Conservation (phyloP, 2,329 filamentous ascomycete species). For the Sphaceloma murrayae region DNA sequence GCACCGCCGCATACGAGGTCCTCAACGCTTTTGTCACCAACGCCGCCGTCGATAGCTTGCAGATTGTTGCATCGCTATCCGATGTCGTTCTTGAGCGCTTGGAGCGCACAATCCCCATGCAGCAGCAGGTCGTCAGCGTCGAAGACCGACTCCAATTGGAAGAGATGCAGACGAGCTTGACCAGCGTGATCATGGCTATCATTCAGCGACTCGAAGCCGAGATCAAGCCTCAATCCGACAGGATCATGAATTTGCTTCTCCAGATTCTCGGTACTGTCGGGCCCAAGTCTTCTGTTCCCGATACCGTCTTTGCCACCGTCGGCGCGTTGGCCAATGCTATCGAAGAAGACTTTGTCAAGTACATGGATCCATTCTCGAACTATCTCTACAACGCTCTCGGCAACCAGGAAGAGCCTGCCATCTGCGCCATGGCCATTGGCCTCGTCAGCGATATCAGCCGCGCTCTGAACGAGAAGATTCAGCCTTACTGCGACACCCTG, state of each 20-base stretch:
- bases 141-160: slow-evolving; percentile 94
- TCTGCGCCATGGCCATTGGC: slow-evolving; percentile 96
- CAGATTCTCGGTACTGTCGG: slow-evolving; percentile 69
- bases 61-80: slow-evolving; percentile 69
- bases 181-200: slow-evolving; percentile 83
- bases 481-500: slow-evolving; percentile 92
- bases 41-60: slow-evolving; percentile 74
- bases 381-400: slow-evolving; percentile 89
- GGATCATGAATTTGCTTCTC: slow-evolving; percentile 84
- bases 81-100: slow-evolving; percentile 84
- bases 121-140: slow-evolving; percentile 87
- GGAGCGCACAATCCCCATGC: slow-evolving; percentile 80
- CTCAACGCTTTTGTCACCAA: slow-evolving; percentile 91
- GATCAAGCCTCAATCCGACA: slow-evolving; percentile 79
- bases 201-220: slow-evolving; percentile 85
- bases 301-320: slow-evolving; percentile 85
- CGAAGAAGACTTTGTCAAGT: slow-evolving; percentile 88
- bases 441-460: slow-evolving; percentile 93
- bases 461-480: slow-evolving; percentile 78
- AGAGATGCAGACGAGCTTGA: slow-evolving; percentile 94
- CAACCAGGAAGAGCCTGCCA: slow-evolving; percentile 88
- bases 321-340: slow-evolving; percentile 85
- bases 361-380: slow-evolving; percentile 91
- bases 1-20: slow-evolving; percentile 94
- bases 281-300: slow-evolving; percentile 84